Evolutionary conservation across 2,329 filamentous ascomycete genomes (phyloP).

Genomic region (Pyrenochaeta sp.): DNA sequence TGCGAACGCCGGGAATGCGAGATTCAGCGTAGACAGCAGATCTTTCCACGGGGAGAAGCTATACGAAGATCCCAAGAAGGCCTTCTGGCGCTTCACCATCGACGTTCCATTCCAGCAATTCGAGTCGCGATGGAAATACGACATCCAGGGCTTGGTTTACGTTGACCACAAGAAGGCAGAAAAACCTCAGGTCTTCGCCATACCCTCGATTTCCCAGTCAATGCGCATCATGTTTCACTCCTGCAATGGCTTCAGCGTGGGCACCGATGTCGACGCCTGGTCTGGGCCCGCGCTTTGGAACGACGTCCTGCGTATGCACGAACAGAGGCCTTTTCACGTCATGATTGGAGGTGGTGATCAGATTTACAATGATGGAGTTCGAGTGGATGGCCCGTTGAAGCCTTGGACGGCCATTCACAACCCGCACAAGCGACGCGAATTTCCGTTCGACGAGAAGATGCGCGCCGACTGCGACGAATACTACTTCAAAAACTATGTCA

Average conservation of each 20-base stretch:
- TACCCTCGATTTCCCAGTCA: conserved; percentile 68
- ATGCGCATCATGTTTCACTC: conserved; percentile 76
- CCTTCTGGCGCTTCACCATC: conserved; percentile 67
- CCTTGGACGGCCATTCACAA: conserved; percentile 69
- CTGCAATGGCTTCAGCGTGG: conserved; percentile 73
- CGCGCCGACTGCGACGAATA: conserved; percentile 67
- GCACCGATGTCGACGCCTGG: conserved; percentile 70
- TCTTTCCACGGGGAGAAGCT: conserved; percentile 62
- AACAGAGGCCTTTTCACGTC: conserved; percentile 67
- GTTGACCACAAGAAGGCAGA: conserved; percentile 55
- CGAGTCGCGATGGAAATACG: conserved; percentile 83
- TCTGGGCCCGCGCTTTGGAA: conserved; percentile 70
- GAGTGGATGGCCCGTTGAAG: conserved; percentile 81
- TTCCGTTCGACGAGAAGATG: conserved; percentile 71
- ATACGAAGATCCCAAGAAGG: conserved; percentile 66
- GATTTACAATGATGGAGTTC: conserved; percentile 78
- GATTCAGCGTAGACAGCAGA: conserved; percentile 36
- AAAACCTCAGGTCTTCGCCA: conserved; percentile 58
- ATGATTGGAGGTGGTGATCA: conserved; percentile 94
- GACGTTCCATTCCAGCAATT: conserved; percentile 72
- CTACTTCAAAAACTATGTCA: conserved; percentile 69
- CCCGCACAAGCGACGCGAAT: conserved; percentile 67
- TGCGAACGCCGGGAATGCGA: conserved; percentile 29
- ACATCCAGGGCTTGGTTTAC: conserved; percentile 71
- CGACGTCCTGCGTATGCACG: conserved; percentile 69